Evolutionary conservation across 768 basidiomycete genomes (phyloP), one percentile per base, ranked within the genome.

Genomic region (Amanita rimosa): DNA sequence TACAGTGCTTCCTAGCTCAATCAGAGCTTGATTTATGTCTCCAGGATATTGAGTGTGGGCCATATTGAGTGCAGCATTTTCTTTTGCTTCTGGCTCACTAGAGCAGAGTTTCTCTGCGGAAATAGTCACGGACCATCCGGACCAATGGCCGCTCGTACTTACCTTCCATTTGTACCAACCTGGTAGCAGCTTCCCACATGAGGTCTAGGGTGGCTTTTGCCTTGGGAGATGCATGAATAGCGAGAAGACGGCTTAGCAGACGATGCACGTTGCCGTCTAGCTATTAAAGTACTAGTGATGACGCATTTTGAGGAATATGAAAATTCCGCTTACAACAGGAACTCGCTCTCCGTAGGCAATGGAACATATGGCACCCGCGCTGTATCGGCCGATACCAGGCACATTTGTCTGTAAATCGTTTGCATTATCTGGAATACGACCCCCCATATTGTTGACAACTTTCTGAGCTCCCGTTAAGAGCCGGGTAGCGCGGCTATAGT

Each of bases 1-100:
- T 2, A 96, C 76, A 3, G 91, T 95, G 60, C 87, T 88, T 43
- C 94, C 94, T 6, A 97, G 78, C 60, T 98, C 94, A 62, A 97
- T 97, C 44, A 98, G 71, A 11, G 88, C 92, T 66, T 96, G 86
- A 58, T 95, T 95, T 54, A 93, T 72, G 60, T 94, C 88, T 14
- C 92, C 90, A 0, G 91, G 77, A 53, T 73, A 62, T 29, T 75
- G 71, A 37, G 58, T 53, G 44, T 19, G 17, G 22, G 21, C n/a
- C 34, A 34, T 36, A 37, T 50, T 39, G 24, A 36, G 33, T 24
- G n/a, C 36, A 36, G 0, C 31, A 14, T 44, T 41, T n/a, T 36
- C 49, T 14, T 50, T 40, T 43, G 22, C 49, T 21, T 24, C 31
- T 44, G 21, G 27, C 5, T 44, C 41, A 6, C 22, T 6, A 5